Percentiles rank a stretch among this genome's conserved stretches.
phyloP scores from a whole-genome alignment of 495 filamentous ascomycete genomes.

The Hyaloscypha finlandica region DNA sequence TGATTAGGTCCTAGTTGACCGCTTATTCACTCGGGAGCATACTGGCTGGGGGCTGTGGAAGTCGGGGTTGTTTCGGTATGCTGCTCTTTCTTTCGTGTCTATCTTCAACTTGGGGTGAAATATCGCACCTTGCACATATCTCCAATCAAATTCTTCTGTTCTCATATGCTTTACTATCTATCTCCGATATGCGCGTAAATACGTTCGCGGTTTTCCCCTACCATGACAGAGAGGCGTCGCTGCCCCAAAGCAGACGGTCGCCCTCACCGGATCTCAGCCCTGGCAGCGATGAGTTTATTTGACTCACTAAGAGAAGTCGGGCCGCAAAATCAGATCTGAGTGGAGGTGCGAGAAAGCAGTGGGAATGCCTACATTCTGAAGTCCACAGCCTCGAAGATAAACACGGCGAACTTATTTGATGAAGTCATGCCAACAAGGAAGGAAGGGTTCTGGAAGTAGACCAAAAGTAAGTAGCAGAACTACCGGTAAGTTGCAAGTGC shows the following conservation, averaged over 20 bases:
- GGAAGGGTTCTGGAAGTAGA: too few species aligned
- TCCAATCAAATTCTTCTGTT: neutral
- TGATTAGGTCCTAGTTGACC: neutral
- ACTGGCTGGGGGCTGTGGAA: too few species aligned
- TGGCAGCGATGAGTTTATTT: neutral
- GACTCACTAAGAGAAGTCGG: neutral
- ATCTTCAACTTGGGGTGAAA: neutral
- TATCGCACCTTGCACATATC: neutral
- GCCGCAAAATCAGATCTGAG: neutral
- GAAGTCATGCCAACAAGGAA: too few species aligned
- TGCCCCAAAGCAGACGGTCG: neutral
- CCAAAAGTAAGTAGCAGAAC: too few species aligned
- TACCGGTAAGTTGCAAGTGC: neutral
- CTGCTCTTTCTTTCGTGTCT: neutral
- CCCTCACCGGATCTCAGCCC: too few species aligned
- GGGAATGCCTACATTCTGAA: too few species aligned
- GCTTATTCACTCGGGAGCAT: neutral
- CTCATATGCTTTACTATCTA: neutral
- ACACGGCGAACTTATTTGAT: neutral
- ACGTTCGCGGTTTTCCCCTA: neutral
- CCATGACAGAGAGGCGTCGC: neutral
- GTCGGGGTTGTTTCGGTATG: neutral
- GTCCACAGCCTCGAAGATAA: neutral
- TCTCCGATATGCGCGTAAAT: neutral
- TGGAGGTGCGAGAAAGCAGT: too few species aligned